Evolutionary conservation across 2,329 filamentous ascomycete species (phyloP).

Genomic region (Aspergillus fischeri): DNA sequence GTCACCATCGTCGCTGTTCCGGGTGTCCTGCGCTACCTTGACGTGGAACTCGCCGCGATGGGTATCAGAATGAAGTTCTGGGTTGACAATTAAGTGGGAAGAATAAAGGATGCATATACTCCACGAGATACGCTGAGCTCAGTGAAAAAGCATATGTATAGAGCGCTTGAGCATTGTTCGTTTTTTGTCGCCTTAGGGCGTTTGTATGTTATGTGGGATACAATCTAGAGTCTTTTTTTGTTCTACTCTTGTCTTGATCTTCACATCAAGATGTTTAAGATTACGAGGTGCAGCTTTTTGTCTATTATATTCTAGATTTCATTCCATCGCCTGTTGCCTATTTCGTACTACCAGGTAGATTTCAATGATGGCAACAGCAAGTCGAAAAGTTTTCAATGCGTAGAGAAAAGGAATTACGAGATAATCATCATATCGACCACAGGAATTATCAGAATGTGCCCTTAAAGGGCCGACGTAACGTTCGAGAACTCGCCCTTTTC

Average conservation of each 20-base stretch:
- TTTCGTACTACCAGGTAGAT: not conserved
- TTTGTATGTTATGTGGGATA: slow-evolving; percentile 1
- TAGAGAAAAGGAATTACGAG: slow-evolving; percentile 7
- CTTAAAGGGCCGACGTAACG: slow-evolving; percentile 68
- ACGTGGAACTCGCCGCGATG: slow-evolving; percentile 95
- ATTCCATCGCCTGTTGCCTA: not conserved
- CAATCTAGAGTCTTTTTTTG: slow-evolving; percentile 5
- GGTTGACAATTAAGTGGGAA: slow-evolving; percentile 50
- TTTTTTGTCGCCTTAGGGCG: slow-evolving; percentile 7
- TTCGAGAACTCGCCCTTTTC: slow-evolving; percentile 98
- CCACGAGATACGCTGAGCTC: not conserved
- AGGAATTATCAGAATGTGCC: slow-evolving; percentile 6
- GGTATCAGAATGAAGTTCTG: slow-evolving; percentile 92
- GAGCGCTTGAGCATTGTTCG: slow-evolving; percentile 11
- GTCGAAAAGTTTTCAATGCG: slow-evolving; percentile 8
- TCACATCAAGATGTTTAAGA: not conserved
- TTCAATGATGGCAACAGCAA: not conserved
- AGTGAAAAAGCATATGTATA: slow-evolving; percentile 15
- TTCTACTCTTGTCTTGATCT: slow-evolving; percentile 6
- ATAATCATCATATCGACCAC: slow-evolving; percentile 14
- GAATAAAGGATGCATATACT: not conserved
- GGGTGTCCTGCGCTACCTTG: slow-evolving; percentile 85
- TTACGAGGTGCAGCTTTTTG: not conserved
- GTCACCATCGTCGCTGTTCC: slow-evolving; percentile 90
- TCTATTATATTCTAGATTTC: not conserved